phyloP scores from a whole-genome alignment of 164 flowering plant species.

The Sedum album region DNA sequence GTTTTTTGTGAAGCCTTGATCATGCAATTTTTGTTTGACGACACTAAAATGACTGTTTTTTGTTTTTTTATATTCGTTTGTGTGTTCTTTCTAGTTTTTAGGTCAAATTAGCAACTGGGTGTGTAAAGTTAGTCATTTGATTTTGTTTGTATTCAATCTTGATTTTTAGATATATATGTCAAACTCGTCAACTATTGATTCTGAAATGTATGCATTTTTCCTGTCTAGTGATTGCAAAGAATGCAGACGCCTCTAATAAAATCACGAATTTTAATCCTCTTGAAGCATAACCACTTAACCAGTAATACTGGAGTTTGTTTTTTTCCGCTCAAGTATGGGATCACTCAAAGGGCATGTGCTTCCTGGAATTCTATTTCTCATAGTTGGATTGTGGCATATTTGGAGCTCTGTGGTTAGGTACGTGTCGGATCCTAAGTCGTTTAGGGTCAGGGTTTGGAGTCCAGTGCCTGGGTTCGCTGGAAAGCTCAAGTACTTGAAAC shows the following conservation, averaged over 20 bases:
- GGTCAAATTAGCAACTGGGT: neutral
- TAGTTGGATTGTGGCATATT: slow-evolving; percentile 80
- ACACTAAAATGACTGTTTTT: neutral
- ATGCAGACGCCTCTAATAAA: neutral
- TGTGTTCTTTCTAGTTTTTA: neutral
- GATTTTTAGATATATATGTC: neutral
- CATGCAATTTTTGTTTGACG: neutral
- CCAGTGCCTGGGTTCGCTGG: slow-evolving; percentile 45
- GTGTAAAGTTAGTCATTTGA: neutral
- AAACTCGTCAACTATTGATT: neutral
- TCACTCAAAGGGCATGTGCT: slow-evolving; percentile 87
- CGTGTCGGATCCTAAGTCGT: slow-evolving; percentile 48
- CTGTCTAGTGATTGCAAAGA: neutral
- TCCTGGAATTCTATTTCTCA: slow-evolving; percentile 78
- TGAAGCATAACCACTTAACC: neutral
- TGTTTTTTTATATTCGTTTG: neutral
- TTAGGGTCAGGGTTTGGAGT: slow-evolving; percentile 72
- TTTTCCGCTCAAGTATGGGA: slow-evolving; percentile 45
- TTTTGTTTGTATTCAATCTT: neutral
- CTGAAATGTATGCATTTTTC: neutral
- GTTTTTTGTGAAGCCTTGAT: too few species aligned
- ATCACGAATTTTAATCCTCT: neutral
- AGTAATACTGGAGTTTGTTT: neutral
- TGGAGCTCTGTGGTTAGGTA: slow-evolving; percentile 64
- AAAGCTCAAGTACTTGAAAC: slow-evolving; percentile 61